These are phyloP conservation scores for Megacollybia marginata DNA, from an alignment of 768 basidiomycete species.

Conservation along the genomic window DNA sequence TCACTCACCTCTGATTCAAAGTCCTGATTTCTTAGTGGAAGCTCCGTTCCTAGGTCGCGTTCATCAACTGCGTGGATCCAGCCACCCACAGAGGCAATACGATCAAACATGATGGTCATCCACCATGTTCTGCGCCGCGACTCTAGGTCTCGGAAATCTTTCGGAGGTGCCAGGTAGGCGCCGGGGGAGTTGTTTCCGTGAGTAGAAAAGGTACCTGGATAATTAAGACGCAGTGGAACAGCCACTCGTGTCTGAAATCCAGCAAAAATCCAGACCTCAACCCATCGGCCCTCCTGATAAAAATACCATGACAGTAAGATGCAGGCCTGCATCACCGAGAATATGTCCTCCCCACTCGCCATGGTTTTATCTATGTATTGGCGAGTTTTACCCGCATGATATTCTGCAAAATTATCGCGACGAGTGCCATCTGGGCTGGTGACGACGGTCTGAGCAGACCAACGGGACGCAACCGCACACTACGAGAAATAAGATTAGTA, in stretches of 20 bases:
- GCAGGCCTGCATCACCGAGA: slow-evolving; percentile 82
- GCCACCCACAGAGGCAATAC: slow-evolving; percentile 50
- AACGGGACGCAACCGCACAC: slow-evolving; percentile 81
- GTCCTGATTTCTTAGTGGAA: slow-evolving; percentile 68
- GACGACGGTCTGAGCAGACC: slow-evolving; percentile 65
- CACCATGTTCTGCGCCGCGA: slow-evolving; percentile 81
- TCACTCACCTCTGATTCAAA: slow-evolving; percentile 64
- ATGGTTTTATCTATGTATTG: slow-evolving; percentile 85
- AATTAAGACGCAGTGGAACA: slow-evolving; percentile 75
- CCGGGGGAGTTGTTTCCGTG: slow-evolving; percentile 63
- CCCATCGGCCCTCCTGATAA: slow-evolving; percentile 85
- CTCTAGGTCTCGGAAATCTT: slow-evolving; percentile 68
- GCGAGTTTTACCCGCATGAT: slow-evolving; percentile 81
- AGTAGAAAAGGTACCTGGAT: slow-evolving; percentile 75
- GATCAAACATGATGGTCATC: slow-evolving; percentile 86
- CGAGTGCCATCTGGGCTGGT: slow-evolving; percentile 67
- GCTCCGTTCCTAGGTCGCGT: slow-evolving; percentile 75
- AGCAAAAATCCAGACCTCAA: slow-evolving; percentile 88
- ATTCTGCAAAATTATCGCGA: slow-evolving; percentile 82
- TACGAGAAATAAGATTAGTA: slow-evolving; percentile 18
- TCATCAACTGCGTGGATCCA: slow-evolving; percentile 86
- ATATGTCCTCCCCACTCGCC: slow-evolving; percentile 84
- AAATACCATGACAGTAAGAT: slow-evolving; percentile 87
- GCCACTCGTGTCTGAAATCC: slow-evolving; percentile 79
- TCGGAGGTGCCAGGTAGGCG: slow-evolving; percentile 76